Conservation (phyloP, 2,329 filamentous ascomycete species). For the Botrytis tulipae region DNA sequence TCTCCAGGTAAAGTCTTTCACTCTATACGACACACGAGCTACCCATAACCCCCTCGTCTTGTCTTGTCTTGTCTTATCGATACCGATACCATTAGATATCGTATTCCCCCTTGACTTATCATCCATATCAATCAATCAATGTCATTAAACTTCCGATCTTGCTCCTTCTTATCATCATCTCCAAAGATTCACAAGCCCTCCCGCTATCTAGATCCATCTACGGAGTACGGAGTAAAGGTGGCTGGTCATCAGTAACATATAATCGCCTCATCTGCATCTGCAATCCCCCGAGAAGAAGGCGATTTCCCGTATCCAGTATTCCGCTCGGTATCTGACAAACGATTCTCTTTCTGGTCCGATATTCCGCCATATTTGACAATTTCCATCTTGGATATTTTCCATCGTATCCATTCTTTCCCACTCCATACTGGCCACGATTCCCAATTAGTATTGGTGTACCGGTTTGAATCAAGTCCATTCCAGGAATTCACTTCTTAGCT, state of each 20-base stretch:
- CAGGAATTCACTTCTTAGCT: background rate
- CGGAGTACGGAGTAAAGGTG: background rate
- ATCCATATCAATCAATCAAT: background rate
- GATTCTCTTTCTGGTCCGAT: slow-evolving; percentile 8
- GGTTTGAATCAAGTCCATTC: background rate
- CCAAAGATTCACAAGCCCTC: background rate
- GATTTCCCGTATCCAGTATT: background rate
- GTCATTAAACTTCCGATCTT: background rate
- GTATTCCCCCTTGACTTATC: background rate
- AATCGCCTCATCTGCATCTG: background rate
- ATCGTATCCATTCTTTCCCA: background rate
- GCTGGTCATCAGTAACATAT: background rate
- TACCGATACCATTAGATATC: background rate
- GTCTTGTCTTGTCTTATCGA: background rate
- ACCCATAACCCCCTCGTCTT: background rate
- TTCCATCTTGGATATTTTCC: background rate
- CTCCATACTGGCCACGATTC: background rate
- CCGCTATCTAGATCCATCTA: background rate
- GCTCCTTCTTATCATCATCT: background rate
- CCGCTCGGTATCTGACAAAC: slow-evolving; percentile 10
- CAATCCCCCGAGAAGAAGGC: background rate
- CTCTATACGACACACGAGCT: background rate
- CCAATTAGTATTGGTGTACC: background rate
- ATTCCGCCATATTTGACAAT: background rate
- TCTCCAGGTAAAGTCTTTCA: background rate